Conservation (phyloP, 2,329 filamentous ascomycete genomes). For the Aspergillus pseudotamarii region DNA sequence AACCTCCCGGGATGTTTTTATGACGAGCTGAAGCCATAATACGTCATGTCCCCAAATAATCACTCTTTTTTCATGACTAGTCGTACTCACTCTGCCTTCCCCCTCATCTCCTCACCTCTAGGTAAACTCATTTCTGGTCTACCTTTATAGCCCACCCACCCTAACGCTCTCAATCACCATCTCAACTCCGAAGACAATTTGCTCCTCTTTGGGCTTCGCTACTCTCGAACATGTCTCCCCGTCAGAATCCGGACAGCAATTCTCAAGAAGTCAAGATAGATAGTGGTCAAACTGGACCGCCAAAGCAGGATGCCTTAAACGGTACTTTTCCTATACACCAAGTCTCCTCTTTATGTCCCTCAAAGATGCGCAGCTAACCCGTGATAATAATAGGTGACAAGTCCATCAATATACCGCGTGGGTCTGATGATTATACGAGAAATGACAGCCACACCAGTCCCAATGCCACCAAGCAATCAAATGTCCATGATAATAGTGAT, state of each 20-base stretch:
- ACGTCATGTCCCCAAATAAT: no score
- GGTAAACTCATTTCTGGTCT: not conserved
- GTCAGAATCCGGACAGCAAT: not conserved
- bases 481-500: not conserved
- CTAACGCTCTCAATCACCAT: not conserved
- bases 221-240: not conserved
- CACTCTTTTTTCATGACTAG: no score
- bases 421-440: not conserved
- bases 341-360: not conserved
- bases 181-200: not conserved
- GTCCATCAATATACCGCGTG: not conserved
- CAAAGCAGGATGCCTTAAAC: not conserved
- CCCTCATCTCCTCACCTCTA: not conserved
- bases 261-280: not conserved
- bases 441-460: not conserved
- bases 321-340: not conserved
- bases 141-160: not conserved
- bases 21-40: no score
- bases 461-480: not conserved
- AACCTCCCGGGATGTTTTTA: no score
- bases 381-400: not conserved
- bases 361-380: not conserved
- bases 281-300: not conserved
- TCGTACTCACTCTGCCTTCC: no score
- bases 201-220: not conserved